Evolutionary conservation across 306 rosid species (phyloP), one percentile per base, ranked within the genome.

Genomic region (Albizia julibrissin): DNA sequence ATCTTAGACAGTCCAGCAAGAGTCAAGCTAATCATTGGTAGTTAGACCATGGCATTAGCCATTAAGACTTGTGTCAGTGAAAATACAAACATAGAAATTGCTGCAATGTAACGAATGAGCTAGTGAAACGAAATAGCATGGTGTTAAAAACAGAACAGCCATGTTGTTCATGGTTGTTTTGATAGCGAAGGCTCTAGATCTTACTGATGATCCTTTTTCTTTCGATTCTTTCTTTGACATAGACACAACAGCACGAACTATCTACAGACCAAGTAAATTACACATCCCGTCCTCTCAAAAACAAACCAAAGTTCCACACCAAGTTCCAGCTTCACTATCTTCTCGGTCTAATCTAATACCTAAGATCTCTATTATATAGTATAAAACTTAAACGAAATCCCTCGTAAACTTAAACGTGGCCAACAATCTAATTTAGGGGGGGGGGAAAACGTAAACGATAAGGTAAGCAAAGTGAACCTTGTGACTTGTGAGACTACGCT

Each of bases 401-500:
- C n/a, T 16, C 56, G 56, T 16, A 21, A 15, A 49, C 21, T 49
- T 1, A 50, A 18, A 50, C 58, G n/a, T 50, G 8, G 58, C 58
- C 58, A 8, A 16, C 40, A 80, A n/a, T 26, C 27, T 5, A 27
- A 72, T n/a, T 42, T 5, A n/a, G n/a, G n/a, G n/a, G n/a, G n/a
- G n/a, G n/a, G n/a, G n/a, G n/a, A n/a, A 21, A 10, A 7, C 14
- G 13, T 2, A 54, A 66, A 6, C 5, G 5, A 21, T 4, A 14
- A 1, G 18, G 15, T 18, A 29, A 66, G n/a, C 11, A 42, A 42
- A 14, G 43, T 5, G 7, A 4, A 93, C 98, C 40, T 37, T 37
- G 40, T 37, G 40, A 37, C 97, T 93, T 78, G 82, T 84, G 43
- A 87, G 87, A 72, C 88, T 90, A 27, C 92, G 91, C 78, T 86